These are phyloP conservation scores for Sugiyamaella paludigena DNA, from an alignment of 1,139 yeast genomes.

Conservation along the genomic window DNA sequence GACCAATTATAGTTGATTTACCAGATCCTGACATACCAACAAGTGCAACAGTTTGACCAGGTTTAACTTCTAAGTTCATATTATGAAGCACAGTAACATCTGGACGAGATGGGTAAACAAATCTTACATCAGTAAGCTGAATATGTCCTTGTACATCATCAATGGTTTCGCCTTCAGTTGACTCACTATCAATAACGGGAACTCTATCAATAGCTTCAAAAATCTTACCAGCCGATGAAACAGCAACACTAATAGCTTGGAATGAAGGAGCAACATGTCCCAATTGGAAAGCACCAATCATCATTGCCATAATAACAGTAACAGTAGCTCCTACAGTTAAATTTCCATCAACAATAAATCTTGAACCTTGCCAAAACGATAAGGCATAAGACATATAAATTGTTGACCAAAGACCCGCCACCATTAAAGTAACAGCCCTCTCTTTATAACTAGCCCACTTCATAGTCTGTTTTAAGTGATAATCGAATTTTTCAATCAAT, in stretches of 20 bases:
- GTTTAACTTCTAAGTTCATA: constrained; percentile 57
- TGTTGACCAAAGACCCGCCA: constrained; percentile 38
- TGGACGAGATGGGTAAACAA: constrained; percentile 88
- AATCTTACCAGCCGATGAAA: constrained; percentile 43
- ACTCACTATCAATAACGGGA: constrained; percentile 39
- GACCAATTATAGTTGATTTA: constrained; percentile 76
- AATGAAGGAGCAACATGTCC: constrained; percentile 44
- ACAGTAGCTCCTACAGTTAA: constrained; percentile 36
- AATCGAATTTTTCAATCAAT: constrained; percentile 37
- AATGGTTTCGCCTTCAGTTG: constrained; percentile 35
- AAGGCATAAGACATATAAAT: constrained; percentile 41
- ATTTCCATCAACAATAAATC: constrained; percentile 38
- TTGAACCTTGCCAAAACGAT: constrained; percentile 47
- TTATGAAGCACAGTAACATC: constrained; percentile 64
- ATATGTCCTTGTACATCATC: constrained; percentile 49
- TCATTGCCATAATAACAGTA: constrained; percentile 41
- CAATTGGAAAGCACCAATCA: constrained; percentile 44
- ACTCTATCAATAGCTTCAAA: constrained; percentile 44
- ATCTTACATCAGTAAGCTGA: constrained; percentile 60
- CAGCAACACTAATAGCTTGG: constrained; percentile 40
- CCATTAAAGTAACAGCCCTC: constrained; percentile 38
- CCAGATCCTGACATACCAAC: constrained; percentile 95
- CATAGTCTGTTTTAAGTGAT: constrained; percentile 32
- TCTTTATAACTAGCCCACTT: constrained; percentile 34
- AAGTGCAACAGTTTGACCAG: constrained; percentile 80